phyloP scores from a whole-genome alignment of 2,329 filamentous ascomycete species.

The Ceratocystis colombiana region DNA sequence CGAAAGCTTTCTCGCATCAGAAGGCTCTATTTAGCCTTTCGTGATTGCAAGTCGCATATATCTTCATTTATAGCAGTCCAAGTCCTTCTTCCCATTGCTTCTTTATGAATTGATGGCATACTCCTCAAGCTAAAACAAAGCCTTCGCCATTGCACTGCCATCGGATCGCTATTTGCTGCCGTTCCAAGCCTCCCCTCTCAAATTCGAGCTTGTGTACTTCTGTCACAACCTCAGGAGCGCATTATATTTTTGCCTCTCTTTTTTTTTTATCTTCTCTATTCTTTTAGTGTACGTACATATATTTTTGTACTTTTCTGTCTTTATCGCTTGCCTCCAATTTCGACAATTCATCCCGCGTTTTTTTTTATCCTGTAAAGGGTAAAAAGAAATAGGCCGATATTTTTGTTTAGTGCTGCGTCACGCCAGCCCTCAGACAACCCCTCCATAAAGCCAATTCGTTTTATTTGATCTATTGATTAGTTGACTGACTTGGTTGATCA shows the following conservation, averaged over 20 bases:
- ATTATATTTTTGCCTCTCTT: neutral
- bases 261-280: neutral
- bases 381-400: constrained; percentile 6
- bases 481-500: neutral
- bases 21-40: constrained; percentile 14
- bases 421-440: constrained; percentile 15
- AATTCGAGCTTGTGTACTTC: neutral
- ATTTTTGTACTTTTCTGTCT: neutral
- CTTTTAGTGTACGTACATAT: neutral
- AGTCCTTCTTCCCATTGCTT: neutral
- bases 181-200: neutral
- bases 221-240: neutral
- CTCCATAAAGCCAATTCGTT: constrained; percentile 8
- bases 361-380: neutral
- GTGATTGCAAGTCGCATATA: constrained; percentile 18
- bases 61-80: neutral
- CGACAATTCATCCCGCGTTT: neutral
- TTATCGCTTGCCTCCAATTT: neutral
- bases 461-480: constrained; percentile 3
- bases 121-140: neutral
- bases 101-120: constrained; percentile 5
- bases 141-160: neutral
- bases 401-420: constrained; percentile 14
- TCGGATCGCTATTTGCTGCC: neutral
- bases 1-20: neutral